Conservation (phyloP, 345 rosid genomes). For the Arabidopsis arenosa region DNA sequence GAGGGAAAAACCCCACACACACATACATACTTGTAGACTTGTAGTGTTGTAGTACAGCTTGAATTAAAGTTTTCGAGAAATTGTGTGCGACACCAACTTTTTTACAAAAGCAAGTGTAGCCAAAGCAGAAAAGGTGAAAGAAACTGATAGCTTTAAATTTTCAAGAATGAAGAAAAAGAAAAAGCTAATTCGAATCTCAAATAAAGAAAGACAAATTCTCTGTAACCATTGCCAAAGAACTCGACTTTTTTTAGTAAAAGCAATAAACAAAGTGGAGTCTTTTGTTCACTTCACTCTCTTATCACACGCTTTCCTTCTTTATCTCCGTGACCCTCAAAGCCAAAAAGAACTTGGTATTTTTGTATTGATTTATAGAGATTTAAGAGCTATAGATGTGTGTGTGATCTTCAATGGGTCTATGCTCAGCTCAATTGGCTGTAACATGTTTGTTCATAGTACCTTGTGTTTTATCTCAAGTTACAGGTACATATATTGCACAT, state of each 20-base stretch:
- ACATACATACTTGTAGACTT: neutral
- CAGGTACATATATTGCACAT: constrained; percentile 52
- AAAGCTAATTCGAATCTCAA: constrained; percentile 38
- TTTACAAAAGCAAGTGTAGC: constrained; percentile 35
- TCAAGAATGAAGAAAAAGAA: constrained; percentile 37
- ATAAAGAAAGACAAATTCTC: constrained; percentile 40
- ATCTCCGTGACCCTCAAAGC: constrained; percentile 38
- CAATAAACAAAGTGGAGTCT: constrained; percentile 26
- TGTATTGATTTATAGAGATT: neutral
- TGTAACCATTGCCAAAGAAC: constrained; percentile 20
- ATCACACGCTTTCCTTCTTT: constrained; percentile 32
- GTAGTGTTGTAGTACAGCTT: constrained; percentile 13
- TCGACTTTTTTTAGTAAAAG: constrained; percentile 32
- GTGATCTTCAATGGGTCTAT: constrained; percentile 63
- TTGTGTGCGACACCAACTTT: constrained; percentile 34
- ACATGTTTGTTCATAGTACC: constrained; percentile 46
- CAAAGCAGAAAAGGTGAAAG: constrained; percentile 39
- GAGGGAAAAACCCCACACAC: neutral
- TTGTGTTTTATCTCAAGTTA: constrained; percentile 55
- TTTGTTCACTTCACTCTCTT: constrained; percentile 28
- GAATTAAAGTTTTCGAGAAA: constrained; percentile 27
- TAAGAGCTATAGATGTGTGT: constrained; percentile 31
- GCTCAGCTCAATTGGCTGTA: constrained; percentile 47
- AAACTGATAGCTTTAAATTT: constrained; percentile 35
- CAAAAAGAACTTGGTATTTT: neutral